A percentile compares a stretch with the other conserved stretches of the same genome.
Evolutionary conservation across 495 filamentous ascomycete species (phyloP).

Genomic region (Copromyces sp.): DNA sequence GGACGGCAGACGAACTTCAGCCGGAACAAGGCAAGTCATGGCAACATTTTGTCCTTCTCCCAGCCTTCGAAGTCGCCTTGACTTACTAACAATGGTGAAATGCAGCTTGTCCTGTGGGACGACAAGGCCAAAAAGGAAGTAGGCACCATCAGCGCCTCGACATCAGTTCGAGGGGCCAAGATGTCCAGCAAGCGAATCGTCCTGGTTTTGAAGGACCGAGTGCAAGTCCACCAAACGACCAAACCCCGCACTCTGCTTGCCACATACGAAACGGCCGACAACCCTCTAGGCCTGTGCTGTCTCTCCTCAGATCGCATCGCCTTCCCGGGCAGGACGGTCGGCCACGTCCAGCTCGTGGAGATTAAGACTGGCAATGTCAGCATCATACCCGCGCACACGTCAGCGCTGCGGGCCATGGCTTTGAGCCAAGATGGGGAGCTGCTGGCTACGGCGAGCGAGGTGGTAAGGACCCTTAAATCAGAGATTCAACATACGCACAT

Average conservation of each 20-base stretch:
- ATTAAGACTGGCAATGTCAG: conserved; percentile 73
- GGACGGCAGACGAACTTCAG: conserved; percentile 79
- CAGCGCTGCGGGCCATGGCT: conserved; percentile 65
- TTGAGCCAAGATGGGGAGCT: conserved; percentile 72
- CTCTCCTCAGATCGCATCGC: conserved; percentile 60
- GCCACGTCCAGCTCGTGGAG: conserved; percentile 89
- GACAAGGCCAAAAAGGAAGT: conserved; percentile 66
- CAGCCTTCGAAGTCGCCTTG: not conserved
- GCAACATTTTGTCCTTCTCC: not conserved
- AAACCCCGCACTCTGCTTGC: conserved; percentile 62
- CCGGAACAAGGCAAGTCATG: conserved; percentile 63
- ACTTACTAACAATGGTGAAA: not conserved
- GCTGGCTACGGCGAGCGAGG: conserved; percentile 85
- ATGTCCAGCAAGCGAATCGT: conserved; percentile 70
- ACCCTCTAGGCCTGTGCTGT: conserved; percentile 71
- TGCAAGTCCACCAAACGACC: conserved; percentile 73
- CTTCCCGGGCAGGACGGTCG: conserved; percentile 74
- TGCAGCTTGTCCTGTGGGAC: conserved; percentile 82
- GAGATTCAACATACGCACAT: not conserved
- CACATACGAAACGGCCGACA: conserved; percentile 79
- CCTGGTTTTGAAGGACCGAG: conserved; percentile 69
- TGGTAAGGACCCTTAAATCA: conserved; percentile 34
- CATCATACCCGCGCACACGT: conserved; percentile 86
- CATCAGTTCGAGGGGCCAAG: conserved; percentile 67
- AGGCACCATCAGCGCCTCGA: conserved; percentile 41